Evolutionary conservation across 192 early-diverging fungal species (phyloP), one percentile per base, ranked within the genome.

Genomic region (Coemansia sp.): DNA sequence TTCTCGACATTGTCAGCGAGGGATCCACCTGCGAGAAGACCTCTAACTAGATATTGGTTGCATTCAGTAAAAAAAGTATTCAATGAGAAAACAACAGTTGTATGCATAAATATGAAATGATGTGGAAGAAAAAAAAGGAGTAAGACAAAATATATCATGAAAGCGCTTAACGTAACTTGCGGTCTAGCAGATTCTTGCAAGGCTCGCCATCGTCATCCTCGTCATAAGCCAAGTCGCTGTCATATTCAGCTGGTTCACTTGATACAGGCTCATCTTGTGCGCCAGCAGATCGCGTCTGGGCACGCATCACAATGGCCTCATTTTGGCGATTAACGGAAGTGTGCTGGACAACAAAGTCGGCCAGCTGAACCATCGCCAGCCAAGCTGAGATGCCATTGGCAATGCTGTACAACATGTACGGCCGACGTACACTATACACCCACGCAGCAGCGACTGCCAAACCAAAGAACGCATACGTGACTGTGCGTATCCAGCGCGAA

Each of bases 351-450:
- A 45, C 7, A 16, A 68, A 63, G 17, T 68, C 68, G 3, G 66
- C 51, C 65, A 73, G 64, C 60, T 82, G 79, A 18, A 82, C 58
- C 11, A 67, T 45, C 18, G 74, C 73, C 62, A 82, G 56, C 73
- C 73, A 76, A 17, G 74, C 74, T 5, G 79, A 82, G 10, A 73
- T 59, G 18, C 62, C 68, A 45, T 87, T 84, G 22, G 82, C 79
- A 25, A 87, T 58, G 29, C 68, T 71, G 71, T 88, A 90, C 49
- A 89, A 64, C 16, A 77, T 74, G 71, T 87, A 86, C 22, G 87
- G 88, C n/a, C 84, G 84, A 29, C 85, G 80, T 17, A 86, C 77
- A 42, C 89, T 84, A 50, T 80, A 82, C 59, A 89, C 49, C 63
- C 85, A 79, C 4, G 86, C 82, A 56, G 82, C 85, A 10, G 69